Conservation (phyloP, 2,329 filamentous ascomycete species). For the Fusarium caatingaense region DNA sequence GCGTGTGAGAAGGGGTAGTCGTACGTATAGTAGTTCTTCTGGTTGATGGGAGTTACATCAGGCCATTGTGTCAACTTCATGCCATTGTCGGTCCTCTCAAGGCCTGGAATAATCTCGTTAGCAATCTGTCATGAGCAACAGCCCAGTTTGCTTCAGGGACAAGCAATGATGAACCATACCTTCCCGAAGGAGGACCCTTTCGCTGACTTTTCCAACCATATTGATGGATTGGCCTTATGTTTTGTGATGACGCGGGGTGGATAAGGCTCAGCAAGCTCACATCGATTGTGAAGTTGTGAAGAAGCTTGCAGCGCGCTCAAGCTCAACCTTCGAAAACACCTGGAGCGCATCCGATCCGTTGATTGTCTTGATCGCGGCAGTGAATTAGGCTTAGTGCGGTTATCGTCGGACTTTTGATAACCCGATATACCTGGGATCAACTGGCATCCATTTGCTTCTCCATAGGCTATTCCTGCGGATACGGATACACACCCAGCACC, state of each 20-base stretch:
- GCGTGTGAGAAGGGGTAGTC: background rate
- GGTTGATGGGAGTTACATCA: conserved; percentile 92
- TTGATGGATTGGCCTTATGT: conserved; percentile 31
- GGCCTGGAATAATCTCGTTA: conserved; percentile 66
- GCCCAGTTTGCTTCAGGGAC: conserved; percentile 8
- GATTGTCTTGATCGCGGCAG: conserved; percentile 34
- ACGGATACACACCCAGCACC: background rate
- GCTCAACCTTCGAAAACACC: conserved; percentile 45
- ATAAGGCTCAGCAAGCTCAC: conserved; percentile 36
- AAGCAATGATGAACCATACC: conserved; percentile 53
- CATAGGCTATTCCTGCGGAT: background rate
- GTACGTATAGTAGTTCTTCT: conserved; percentile 99
- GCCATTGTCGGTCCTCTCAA: conserved; percentile 97
- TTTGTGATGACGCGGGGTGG: conserved; percentile 30
- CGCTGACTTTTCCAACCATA: conserved; percentile 74
- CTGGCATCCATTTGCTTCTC: background rate
- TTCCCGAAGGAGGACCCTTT: conserved; percentile 72
- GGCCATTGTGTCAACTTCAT: conserved; percentile 97
- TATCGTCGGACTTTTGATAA: conserved; percentile 19
- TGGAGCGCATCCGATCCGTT: conserved; percentile 41
- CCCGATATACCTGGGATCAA: conserved; percentile 13
- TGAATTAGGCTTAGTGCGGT: conserved; percentile 32
- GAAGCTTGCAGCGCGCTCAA: conserved; percentile 31
- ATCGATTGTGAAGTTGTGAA: conserved; percentile 36
- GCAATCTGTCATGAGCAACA: conserved; percentile 34